Base-by-base conservation (phyloP, 2,329 filamentous ascomycete genomes). In the Ophiognomonia clavigignenti-juglandacearum region DNA sequence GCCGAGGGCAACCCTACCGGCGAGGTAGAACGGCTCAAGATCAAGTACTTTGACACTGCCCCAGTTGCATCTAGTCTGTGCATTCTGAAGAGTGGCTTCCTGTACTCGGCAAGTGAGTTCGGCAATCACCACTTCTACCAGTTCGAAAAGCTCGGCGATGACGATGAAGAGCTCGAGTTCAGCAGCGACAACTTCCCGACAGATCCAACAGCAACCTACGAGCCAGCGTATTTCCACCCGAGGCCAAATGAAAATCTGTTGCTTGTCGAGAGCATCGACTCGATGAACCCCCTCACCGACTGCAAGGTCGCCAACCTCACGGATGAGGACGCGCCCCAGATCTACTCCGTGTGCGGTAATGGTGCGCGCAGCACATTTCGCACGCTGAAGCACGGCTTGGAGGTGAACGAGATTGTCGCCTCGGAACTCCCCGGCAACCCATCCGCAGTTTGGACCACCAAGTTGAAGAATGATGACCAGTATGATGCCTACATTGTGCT, bases 11-110 rank as follows among this genome's bases (percentile, higher is more conserved):
- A 88, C 50, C 74, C 84, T 1, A 92, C 87, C 1, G 86, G 86
- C 24, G 88, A 93, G 60, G 91, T 97, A 2, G 80, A 80, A 58
- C 78, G 83, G 49, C 72, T 98, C 48, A 93, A 89, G 64, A 88
- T 99, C 68, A 96, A 96, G 64, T 98, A 97, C 66, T 98, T 97
- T 58, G 93, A 98, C 59, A 98, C 93, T 0, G 86, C 96, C 4
- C 92, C 95, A 0, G 75, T 95, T 31, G 89, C 91, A 1, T 84
- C 87, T 0, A 95, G 81, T 61, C 77, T 99, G 37, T 89, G 90
- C 63, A 96, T 98, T 56, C 68, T 98, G 56, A 96, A 96, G 69
- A 96, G 90, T 55, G 95, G 93, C 23, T 98, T 96, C 61, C 77
- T 98, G 10, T 98, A 93, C 60, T 86, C 92, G 44, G 89, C 90